Evolutionary conservation across 352 stramenopile genomes (phyloP).

Genomic region (Phytophthora foliorum): DNA sequence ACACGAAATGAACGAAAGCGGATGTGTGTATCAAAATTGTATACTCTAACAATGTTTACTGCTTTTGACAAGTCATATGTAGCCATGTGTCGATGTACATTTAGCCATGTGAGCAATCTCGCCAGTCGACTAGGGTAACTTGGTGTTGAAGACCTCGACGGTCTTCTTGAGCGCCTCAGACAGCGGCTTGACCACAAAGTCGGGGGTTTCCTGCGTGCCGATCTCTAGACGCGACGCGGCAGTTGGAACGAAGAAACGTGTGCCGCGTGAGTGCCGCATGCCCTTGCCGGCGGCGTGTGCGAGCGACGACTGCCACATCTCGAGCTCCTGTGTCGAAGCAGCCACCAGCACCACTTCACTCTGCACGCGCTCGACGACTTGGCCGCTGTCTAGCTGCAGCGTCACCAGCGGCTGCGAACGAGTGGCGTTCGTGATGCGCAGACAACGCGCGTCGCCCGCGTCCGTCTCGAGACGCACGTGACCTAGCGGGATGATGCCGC

Average conservation of each 20-base stretch:
- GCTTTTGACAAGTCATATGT: too few relatives aligned
- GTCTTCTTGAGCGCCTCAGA: constrained; percentile 83
- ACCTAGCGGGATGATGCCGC: constrained; percentile 88
- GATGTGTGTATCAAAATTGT: constrained; percentile 26
- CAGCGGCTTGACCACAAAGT: constrained; percentile 81
- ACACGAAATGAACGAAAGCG: constrained; percentile 18
- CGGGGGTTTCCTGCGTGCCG: constrained; percentile 79
- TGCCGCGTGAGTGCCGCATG: constrained; percentile 83
- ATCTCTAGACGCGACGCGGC: constrained; percentile 83
- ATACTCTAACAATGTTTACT: too few relatives aligned
- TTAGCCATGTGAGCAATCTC: constrained; percentile 16
- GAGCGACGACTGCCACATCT: constrained; percentile 92
- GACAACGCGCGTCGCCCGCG: constrained; percentile 52
- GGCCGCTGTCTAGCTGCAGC: constrained; percentile 84
- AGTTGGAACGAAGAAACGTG: constrained; percentile 87
- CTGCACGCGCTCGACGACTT: constrained; percentile 84
- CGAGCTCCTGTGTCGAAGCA: constrained; percentile 74
- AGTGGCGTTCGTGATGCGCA: constrained; percentile 79
- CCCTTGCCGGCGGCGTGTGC: constrained; percentile 84
- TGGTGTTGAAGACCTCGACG: constrained; percentile 88
- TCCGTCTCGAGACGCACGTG: constrained; percentile 81
- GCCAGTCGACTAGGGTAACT: constrained; percentile 49
- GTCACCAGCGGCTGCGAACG: constrained; percentile 74
- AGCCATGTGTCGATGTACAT: constrained; percentile 13
- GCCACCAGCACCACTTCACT: constrained; percentile 83